Base-by-base conservation (phyloP, 2,329 filamentous ascomycete species). In the Ilyonectria mors-panacis region DNA sequence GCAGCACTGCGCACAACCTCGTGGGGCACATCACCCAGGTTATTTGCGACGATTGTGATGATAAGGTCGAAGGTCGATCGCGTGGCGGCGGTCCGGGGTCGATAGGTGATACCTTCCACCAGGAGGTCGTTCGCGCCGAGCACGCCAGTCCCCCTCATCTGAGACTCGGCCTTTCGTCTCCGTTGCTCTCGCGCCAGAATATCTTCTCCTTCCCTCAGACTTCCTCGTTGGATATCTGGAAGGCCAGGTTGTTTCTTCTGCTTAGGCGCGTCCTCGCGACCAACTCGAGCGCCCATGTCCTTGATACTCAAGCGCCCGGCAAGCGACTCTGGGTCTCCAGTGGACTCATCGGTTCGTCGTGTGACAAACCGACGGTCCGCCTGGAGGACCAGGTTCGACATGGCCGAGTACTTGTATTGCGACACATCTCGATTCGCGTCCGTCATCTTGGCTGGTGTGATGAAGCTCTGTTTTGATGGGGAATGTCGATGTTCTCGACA, bases 301-400 rank as follows among this genome's bases (percentile, higher is more conserved):
- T 91, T 90, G 77, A 99, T 95, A 74, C 93, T 95, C 80, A 99
- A 91, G 75, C 95, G 92, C 61, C 96, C 96, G 64, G 96, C 97
- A 66, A 99, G 90, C 65, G 97, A 99, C 85, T 99, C 96, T 58
- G 96, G 97, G 81, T 99, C 96, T 76, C 96, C 96, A 58, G 95
- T 98, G 71, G 94, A 92, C 85, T 99, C 97, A 83, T 99, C 95
- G 75, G 92, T 94, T 77, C 94, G 91, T 81, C 96, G 91, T 71
- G 94, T 94, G 76, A 97, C 92, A 81, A 99, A 98, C 77, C 96
- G 92, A 85, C 95, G 92, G 86, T 99, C 96, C 85, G 94, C 95
- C 93, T 99, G 96, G 90, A 99, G 94, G 80, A 99, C 96, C 94
- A 99, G 92, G 91, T 99, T 99, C 85, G 96, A 99, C 96, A 99